A percentile compares a stretch with the other conserved stretches of the same genome.
phyloP scores from a whole-genome alignment of 805 yeast genomes.

The Nakazawaea ernobii region DNA sequence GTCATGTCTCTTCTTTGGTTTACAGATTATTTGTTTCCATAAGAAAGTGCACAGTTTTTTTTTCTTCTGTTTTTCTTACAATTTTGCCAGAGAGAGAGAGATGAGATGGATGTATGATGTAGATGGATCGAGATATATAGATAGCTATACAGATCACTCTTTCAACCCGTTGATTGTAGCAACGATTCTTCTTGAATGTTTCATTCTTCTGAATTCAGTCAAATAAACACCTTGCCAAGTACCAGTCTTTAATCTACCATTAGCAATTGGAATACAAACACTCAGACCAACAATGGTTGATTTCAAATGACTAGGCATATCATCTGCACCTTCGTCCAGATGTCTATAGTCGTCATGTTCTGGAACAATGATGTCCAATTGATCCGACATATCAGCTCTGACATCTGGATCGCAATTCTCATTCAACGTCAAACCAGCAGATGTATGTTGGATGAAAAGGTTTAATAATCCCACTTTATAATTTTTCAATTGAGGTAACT shows the following conservation, averaged over 20 bases:
- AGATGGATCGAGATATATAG: too few species aligned
- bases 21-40: too few species aligned
- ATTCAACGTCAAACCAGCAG: constrained; percentile 70
- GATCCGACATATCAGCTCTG: constrained; percentile 57
- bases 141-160: constrained; percentile 13
- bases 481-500: constrained; percentile 53
- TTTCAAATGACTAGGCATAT: constrained; percentile 79
- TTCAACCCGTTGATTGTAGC: constrained; percentile 68
- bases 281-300: constrained; percentile 57
- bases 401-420: constrained; percentile 83
- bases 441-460: constrained; percentile 71
- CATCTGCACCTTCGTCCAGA: constrained; percentile 77
- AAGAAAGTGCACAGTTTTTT: too few species aligned
- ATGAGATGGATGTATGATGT: too few species aligned
- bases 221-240: constrained; percentile 86
- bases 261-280: constrained; percentile 59
- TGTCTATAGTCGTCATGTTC: constrained; percentile 57
- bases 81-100: too few species aligned
- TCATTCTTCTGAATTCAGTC: constrained; percentile 62
- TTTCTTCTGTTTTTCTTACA: too few species aligned
- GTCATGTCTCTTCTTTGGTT: too few species aligned
- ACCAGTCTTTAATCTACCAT: constrained; percentile 66
- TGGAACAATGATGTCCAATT: constrained; percentile 63
- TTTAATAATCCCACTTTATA: constrained; percentile 61
- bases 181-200: constrained; percentile 59